Base-by-base conservation (phyloP, 768 basidiomycete genomes). In the Kwoniella dendrophila region DNA sequence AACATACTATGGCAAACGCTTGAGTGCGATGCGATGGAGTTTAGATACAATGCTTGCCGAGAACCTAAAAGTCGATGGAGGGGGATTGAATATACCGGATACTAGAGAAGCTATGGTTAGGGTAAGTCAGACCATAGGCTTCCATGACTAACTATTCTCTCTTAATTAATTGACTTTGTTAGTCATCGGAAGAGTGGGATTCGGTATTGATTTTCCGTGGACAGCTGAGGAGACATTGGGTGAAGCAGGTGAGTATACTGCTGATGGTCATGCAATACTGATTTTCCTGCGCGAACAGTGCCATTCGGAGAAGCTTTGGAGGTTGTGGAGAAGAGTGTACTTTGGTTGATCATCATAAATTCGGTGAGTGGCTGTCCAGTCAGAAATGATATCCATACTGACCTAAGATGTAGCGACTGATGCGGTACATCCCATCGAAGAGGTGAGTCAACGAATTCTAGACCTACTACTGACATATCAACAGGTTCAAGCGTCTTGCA, bases 271-370 rank as follows among this genome's bases (percentile, higher is more conserved):
- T 1, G 4, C 44, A 24, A 20, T n/a, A 45, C 4, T 11, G 12
- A 18, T 41, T 22, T 22, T 40, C 16, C 30, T 12, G 7, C 14
- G 2, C n/a, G 41, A 32, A 33, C 29, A 71, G 70, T 71, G 34
- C 57, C 67, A 2, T 66, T 71, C 47, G 50, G 22, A n/a, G 70
- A 71, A 52, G 51, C 70, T 14, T 27, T 71, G 14, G 27, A 59
- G 8, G 24, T 52, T 20, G 63, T 71, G 16, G 64, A 66, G 24
- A n/a, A 56, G 12, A 60, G 50, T 48, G 47, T 71, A 22, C 49
- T 66, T 8, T 22, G 55, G 0, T 62, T 66, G 47, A 54, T 68
- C 3, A 18, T 68, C 7, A 26, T 64, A 20, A 66, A 66, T 11
- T 33, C 44, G 3, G 52, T 55, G 32, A 47, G 60, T 36, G 20